These are phyloP conservation scores for Sordariomycetes sp. DNA, from an alignment of 2,329 filamentous ascomycete genomes.

Conservation along the genomic window DNA sequence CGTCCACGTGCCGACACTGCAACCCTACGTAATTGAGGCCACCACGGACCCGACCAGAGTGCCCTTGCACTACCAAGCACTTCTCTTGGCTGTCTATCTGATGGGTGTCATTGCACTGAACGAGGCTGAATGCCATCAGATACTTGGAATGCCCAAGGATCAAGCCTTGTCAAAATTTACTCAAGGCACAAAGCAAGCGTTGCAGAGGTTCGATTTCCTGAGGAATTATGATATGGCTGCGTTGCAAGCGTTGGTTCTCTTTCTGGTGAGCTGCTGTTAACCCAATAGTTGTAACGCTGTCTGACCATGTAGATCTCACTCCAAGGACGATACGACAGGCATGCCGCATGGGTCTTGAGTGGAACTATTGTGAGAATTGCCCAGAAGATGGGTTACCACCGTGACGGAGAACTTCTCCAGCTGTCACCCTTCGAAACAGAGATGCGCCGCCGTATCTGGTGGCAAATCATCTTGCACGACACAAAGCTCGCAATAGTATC, in stretches of 20 bases:
- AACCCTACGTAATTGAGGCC: slow-evolving; percentile 56
- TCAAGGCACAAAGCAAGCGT: slow-evolving; percentile 37
- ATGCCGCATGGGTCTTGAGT: slow-evolving; percentile 51
- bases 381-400: slow-evolving; percentile 58
- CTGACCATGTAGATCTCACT: slow-evolving; percentile 36
- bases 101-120: slow-evolving; percentile 48
- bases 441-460: slow-evolving; percentile 60
- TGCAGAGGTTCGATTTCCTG: slow-evolving; percentile 47
- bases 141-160: slow-evolving; percentile 39
- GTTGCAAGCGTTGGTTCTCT: slow-evolving; percentile 50
- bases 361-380: slow-evolving; percentile 54
- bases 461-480: slow-evolving; percentile 52
- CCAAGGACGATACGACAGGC: slow-evolving; percentile 47
- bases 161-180: slow-evolving; percentile 42
- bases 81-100: slow-evolving; percentile 58
- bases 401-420: slow-evolving; percentile 47
- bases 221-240: slow-evolving; percentile 48
- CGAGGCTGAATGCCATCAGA: slow-evolving; percentile 43
- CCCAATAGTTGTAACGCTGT: not conserved
- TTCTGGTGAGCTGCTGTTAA: slow-evolving; percentile 32
- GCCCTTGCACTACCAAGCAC: slow-evolving; percentile 48
- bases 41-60: slow-evolving; percentile 45
- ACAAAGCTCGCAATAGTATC: slow-evolving; percentile 47
- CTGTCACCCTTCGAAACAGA: slow-evolving; percentile 56
- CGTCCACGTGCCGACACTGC: slow-evolving; percentile 62